Evolutionary conservation across 2,329 filamentous ascomycete species (phyloP), one percentile per base, ranked within the genome.

Genomic region (Pseudonectria buxi): DNA sequence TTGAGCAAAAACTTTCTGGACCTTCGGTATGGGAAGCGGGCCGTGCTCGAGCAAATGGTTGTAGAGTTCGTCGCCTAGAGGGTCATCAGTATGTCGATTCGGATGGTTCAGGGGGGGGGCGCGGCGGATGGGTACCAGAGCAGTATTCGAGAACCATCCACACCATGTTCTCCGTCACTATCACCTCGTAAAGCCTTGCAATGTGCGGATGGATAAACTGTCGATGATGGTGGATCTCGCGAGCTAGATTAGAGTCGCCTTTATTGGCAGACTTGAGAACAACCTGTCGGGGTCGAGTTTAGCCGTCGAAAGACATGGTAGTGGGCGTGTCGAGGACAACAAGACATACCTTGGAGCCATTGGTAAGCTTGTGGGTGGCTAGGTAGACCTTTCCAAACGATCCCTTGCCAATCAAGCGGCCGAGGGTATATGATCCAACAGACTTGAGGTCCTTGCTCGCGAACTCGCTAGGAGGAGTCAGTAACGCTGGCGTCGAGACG

Each of bases 371-470:
- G 64, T 98, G 92, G 30, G 82, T 80, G 39, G 90, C 92, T 40
- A 98, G 74, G 62, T 98, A 98, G 54, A 98, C 92, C 66, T 95
- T 96, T 54, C 92, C 92, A 64, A 98, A 98, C 45, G 89, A 95
- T 39, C 92, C 92, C 59, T 96, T 98, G 49, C 92, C 92, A 58
- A 98, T 95, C 39, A 98, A 71, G 40, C 81, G 81, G 30, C 92
- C 92, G 38, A 98, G 75, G 25, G 81, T 82, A 63, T 98, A 98
- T 67, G 95, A 96, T 50, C 92, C 92, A 42, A 98, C 92, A 36
- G 82, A 86, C 55, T 84, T 83, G 49, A 98, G 78, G 47, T 98
- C 90, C 59, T 83, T 84, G 51, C 86, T 87, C 41, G 86, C 83
- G 69, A 98, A 98, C 66, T 96, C 90, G 69, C 87, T 95, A 61